Conservation (phyloP, 805 yeast species). For the Nakazawaea pomicola region DNA sequence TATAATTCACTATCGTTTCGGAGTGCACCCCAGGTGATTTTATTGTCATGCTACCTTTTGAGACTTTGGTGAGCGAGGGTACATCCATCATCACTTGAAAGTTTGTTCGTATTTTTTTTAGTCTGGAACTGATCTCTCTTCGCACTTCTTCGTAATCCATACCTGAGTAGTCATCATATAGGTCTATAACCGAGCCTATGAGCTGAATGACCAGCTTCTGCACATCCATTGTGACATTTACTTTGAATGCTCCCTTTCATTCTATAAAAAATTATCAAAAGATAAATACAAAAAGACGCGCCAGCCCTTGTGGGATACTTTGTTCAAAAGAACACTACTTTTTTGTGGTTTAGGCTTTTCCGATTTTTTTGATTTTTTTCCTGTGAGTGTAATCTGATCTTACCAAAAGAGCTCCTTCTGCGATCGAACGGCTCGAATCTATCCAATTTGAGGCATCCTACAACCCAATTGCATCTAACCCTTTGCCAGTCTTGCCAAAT, state of each 20-base stretch:
- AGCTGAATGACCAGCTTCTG: constrained; percentile 1
- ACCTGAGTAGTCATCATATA: constrained; percentile 8
- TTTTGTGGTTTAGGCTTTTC: too few relatives aligned
- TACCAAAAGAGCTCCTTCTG: too few relatives aligned
- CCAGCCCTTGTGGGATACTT: neutral
- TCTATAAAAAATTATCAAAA: neutral
- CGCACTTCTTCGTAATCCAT: neutral
- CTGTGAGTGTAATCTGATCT: too few relatives aligned
- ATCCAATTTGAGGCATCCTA: too few relatives aligned
- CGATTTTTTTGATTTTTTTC: too few relatives aligned
- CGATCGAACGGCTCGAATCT: too few relatives aligned
- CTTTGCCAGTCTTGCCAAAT: too few relatives aligned
- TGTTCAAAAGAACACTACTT: too few relatives aligned
- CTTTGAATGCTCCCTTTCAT: neutral
- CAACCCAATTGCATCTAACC: too few relatives aligned
- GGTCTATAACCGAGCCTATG: constrained; percentile 1
- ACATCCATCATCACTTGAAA: neutral
- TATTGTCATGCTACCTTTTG: neutral
- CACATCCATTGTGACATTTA: constrained; percentile 6
- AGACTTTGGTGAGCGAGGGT: neutral
- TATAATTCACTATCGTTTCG: neutral
- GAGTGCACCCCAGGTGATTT: neutral
- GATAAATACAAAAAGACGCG: neutral
- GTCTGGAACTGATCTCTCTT: neutral
- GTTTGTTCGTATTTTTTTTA: neutral